Base-by-base conservation (phyloP, 768 basidiomycete genomes). In the Termitomyces sp. region DNA sequence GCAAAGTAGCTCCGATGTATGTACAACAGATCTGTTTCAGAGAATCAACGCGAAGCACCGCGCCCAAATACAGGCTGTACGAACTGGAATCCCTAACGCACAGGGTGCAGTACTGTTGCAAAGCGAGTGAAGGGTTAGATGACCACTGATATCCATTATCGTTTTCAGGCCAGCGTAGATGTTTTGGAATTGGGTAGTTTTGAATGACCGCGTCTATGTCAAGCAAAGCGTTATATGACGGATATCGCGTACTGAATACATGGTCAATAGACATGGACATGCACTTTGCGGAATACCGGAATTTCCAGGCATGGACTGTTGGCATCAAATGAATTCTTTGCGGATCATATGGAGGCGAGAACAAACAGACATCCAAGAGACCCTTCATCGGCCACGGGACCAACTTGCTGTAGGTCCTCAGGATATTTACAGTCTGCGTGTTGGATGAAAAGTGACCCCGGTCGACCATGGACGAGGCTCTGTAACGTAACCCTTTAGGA, bases 351-450 rank as follows among this genome's bases (percentile, higher is more conserved):
- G n/a, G 50, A 55, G 58, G 36, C 44, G 57, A 36, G 16, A 49
- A 36, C 22, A 44, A n/a, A 69, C 82, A 59, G 71, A 84, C 83
- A 84, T 36, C 79, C 74, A 39, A 75, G 65, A 62, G 81, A 77
- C 22, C 65, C 63, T 51, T 75, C 71, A 55, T 81, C 78, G 16
- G 68, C 65, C 16, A 70, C 58, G 53, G 71, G 73, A 28, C 69
- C 61, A 9, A 62, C 61, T 11, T 75, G 68, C 18, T 77, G 74
- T 12, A 73, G 59, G 62, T 84, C 82, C 22, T 80, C 77, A 5
- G 84, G 83, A 64, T 84, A 81, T 49, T 75, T 74, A 66, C 83
- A 84, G 61, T 85, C 82, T 18, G 78, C 75, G 65, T 83, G 76
- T 56, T 78, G 75, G n/a, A 83, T 71, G 45, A 74, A 70, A 32